Conservation (phyloP, 192 early-diverging fungal genomes). For the Spizellomyces sp. region DNA sequence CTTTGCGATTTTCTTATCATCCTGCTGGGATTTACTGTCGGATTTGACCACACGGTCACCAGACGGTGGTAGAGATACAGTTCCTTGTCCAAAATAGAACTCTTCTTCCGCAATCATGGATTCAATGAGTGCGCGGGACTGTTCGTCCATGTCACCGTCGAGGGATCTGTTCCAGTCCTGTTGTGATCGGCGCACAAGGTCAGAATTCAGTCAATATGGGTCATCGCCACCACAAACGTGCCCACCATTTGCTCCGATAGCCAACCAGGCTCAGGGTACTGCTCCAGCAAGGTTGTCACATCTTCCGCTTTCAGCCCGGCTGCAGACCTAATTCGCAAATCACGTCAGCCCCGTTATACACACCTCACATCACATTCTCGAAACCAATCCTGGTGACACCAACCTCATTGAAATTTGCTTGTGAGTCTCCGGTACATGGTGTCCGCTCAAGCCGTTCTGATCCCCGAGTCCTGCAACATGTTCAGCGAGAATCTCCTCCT, state of each 20-base stretch:
- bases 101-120: slow-evolving; percentile 67
- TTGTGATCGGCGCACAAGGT: neutral
- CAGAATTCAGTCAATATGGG: neutral
- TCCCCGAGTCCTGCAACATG: no score
- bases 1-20: neutral
- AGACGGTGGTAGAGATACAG: slow-evolving; percentile 2
- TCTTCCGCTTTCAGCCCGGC: neutral
- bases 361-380: neutral
- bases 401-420: neutral
- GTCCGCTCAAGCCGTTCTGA: neutral
- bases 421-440: neutral
- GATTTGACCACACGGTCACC: slow-evolving; percentile 7
- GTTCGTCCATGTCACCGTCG: slow-evolving; percentile 52
- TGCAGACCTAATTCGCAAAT: no score
- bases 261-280: slow-evolving; percentile 24
- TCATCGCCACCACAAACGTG: neutral
- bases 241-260: slow-evolving; percentile 13
- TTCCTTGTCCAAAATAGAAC: slow-evolving; percentile 53
- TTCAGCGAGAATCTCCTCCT: neutral
- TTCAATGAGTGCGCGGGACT: slow-evolving; percentile 57
- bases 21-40: slow-evolving; percentile 7
- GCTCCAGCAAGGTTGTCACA: neutral
- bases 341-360: no score
- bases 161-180: neutral
- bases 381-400: neutral